phyloP scores from a whole-genome alignment of 2,329 filamentous ascomycete species.

The Lecanoromycetidae sp. region DNA sequence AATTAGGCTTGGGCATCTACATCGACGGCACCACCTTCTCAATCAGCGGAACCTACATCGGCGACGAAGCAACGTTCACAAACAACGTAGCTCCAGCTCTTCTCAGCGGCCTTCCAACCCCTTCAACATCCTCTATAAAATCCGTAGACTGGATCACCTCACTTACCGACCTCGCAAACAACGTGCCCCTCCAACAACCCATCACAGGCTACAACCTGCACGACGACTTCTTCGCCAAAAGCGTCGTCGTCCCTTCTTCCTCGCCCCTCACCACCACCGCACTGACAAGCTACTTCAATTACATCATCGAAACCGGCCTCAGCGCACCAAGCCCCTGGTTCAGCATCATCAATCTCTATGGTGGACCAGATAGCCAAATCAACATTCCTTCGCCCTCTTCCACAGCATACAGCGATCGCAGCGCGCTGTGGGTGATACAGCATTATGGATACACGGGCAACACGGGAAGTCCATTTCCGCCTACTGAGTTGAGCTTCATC shows the following conservation, averaged over 20 bases:
- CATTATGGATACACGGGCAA: constrained; percentile 17
- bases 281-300: constrained; percentile 14
- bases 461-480: constrained; percentile 22
- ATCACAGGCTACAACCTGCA: constrained; percentile 12
- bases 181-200: constrained; percentile 11
- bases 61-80: constrained; percentile 28
- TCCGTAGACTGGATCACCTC: constrained; percentile 25
- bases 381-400: constrained; percentile 9
- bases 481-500: constrained; percentile 9
- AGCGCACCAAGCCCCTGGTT: constrained; percentile 12
- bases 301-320: constrained; percentile 15
- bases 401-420: constrained; percentile 15
- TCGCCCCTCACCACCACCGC: constrained; percentile 11
- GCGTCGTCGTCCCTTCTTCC: constrained; percentile 10
- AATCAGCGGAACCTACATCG: constrained; percentile 32
- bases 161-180: constrained; percentile 30
- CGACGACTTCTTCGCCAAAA: constrained; percentile 16
- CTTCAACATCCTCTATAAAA: constrained; percentile 20
- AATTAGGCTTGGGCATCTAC: constrained; percentile 32
- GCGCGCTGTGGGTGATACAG: constrained; percentile 15
- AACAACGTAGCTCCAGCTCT: constrained; percentile 29
- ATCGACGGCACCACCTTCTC: constrained; percentile 27
- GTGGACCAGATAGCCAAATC: constrained; percentile 13
- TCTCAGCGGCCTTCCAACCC: constrained; percentile 26
- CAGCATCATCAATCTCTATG: constrained; percentile 17